Percentiles rank a stretch among this genome's conserved stretches.
Evolutionary conservation across 2,329 filamentous ascomycete genomes (phyloP).

Genomic region (Ophiocordyceps sinensis): DNA sequence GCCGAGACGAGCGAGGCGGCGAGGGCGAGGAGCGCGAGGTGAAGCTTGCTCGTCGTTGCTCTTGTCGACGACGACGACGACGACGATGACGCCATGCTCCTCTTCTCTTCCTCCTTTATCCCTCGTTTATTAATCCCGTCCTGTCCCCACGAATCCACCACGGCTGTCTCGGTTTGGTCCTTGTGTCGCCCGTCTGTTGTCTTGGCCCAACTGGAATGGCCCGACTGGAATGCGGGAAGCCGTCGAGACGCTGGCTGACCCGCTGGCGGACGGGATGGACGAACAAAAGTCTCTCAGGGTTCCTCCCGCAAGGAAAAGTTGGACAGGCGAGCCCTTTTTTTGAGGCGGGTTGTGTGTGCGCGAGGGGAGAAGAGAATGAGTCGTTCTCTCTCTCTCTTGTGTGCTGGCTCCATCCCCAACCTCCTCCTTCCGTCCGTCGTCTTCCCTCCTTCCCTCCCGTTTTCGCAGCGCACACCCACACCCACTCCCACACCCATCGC

Average conservation of each 20-base stretch:
- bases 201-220: neutral
- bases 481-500: no score
- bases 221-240: neutral
- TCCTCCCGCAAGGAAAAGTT: no score
- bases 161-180: neutral
- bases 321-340: no score
- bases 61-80: neutral
- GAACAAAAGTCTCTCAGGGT: no score
- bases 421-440: neutral
- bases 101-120: neutral
- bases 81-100: no score
- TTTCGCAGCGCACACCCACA: neutral
- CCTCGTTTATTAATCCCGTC: neutral
- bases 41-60: neutral
- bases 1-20: constrained; percentile 18
- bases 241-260: no score
- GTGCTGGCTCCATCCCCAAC: constrained; percentile 5
- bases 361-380: neutral
- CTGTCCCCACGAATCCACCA: neutral
- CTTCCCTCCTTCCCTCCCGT: neutral
- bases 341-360: neutral
- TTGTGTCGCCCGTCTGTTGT: neutral
- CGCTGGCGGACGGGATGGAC: no score
- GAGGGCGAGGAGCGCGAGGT: constrained; percentile 3
- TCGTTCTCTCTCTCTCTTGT: no score